phyloP scores from a whole-genome alignment of 108 stramenopile species.

The Poteriospumella lacustris region DNA sequence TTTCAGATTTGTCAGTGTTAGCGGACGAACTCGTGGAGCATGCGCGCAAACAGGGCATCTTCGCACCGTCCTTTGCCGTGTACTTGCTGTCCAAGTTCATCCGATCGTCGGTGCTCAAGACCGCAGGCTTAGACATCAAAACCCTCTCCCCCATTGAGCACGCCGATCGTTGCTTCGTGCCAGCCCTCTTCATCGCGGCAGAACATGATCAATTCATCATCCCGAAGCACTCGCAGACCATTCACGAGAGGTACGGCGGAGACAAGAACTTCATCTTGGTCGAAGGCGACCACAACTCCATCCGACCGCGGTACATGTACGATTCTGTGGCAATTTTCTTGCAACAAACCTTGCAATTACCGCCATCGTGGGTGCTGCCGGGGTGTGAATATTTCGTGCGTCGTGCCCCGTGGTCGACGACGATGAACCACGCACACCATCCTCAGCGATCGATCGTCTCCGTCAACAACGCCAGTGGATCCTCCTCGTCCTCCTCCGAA shows the following conservation, averaged over 20 bases:
- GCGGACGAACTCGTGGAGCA: slow-evolving; percentile 95
- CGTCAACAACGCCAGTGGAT: no score
- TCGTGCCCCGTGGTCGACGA: background rate
- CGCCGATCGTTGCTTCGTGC: slow-evolving; percentile 79
- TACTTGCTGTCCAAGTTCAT: slow-evolving; percentile 65
- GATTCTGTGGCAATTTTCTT: slow-evolving; percentile 89
- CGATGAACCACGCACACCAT: background rate
- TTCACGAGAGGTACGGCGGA: slow-evolving; percentile 84
- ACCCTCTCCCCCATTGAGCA: slow-evolving; percentile 66
- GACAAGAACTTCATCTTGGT: slow-evolving; percentile 92
- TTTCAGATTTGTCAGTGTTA: slow-evolving; percentile 80
- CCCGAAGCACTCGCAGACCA: slow-evolving; percentile 53
- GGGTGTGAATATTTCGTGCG: background rate
- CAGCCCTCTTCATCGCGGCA: slow-evolving; percentile 85
- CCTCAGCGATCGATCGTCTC: no score
- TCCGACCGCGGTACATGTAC: slow-evolving; percentile 87
- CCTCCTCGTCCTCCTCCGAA: no score
- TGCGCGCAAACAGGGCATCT: slow-evolving; percentile 63
- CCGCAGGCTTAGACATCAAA: slow-evolving; percentile 50
- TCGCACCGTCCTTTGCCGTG: slow-evolving; percentile 37
- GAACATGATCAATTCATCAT: slow-evolving; percentile 87
- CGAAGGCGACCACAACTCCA: slow-evolving; percentile 93
- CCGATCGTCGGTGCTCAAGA: slow-evolving; percentile 69
- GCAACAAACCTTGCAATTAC: slow-evolving; percentile 74
- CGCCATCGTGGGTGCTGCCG: slow-evolving; percentile 22